Evolutionary conservation across 2,329 filamentous ascomycete genomes (phyloP), one percentile per base, ranked within the genome.

Genomic region (Laburnicola sp.): DNA sequence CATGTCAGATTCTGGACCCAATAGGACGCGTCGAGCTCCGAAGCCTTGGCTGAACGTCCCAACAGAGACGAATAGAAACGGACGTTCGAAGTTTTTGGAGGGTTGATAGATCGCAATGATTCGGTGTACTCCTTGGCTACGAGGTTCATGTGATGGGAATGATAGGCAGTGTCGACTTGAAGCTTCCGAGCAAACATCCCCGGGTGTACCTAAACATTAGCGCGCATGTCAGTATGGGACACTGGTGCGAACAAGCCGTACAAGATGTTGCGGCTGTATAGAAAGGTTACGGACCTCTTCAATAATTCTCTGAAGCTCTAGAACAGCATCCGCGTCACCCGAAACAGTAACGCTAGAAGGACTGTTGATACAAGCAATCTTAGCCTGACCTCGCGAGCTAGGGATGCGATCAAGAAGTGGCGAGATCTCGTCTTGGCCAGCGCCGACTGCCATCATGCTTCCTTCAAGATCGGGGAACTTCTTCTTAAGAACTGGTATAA

Each of bases 111-210:
- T 34, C 64, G 62, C 9, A 69, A 58, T 8, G 59, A 60, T 11
- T 59, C 56, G 4, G 60, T 57, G 30, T 69, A 69, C 3, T 61
- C 59, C 3, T 63, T 59, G 6, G 56, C 59, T 16, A 65, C 48
- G 1, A 56, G 28, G 10, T 58, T 45, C 63, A 66, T 65, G 35
- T 63, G 60, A 43, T 65, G 57, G 3, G 62, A 65, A 50, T 80
- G 78, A 47, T 80, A 80, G 0, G 78, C 78, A 5, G 62, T 72
- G 16, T 77, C 73, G 3, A 79, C 73, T 43, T 71, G 66, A 1
- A 80, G 66, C 25, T 63, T 56, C 2, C 76, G 65, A 1, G 62
- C 66, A 50, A 79, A 79, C 11, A 70, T 71, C 3, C 46, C 55
- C 7, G 58, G 58, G 22, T 43, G 8, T 4, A 27, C 42, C 42